Percentiles rank a stretch among this genome's conserved stretches.
Evolutionary conservation across 1,284 basidiomycete species (phyloP).

Genomic region (Trichosporon ovoides): DNA sequence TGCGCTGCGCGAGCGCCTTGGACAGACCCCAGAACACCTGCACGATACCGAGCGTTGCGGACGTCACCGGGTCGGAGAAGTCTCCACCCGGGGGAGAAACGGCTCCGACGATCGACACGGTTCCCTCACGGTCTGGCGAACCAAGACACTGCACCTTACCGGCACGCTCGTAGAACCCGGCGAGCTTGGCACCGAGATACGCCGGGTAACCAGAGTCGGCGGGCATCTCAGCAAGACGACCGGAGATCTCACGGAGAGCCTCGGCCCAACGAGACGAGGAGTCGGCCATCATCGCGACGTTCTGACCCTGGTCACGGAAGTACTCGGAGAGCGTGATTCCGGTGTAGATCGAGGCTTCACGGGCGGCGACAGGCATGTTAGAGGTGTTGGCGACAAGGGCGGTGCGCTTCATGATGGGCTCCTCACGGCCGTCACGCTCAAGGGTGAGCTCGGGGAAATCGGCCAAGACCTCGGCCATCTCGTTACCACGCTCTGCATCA

Average conservation of each 20-base stretch:
- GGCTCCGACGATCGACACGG: conserved; percentile 97
- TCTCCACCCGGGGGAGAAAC: conserved; percentile 98
- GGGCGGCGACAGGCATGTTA: conserved; percentile 99
- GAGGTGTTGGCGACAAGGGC: conserved; percentile 99
- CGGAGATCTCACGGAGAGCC: conserved; percentile 97
- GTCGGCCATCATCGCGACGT: conserved; percentile 99
- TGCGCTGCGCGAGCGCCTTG: conserved; percentile 76
- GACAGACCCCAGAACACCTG: conserved; percentile 72
- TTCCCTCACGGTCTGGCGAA: conserved; percentile 79
- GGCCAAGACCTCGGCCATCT: conserved; percentile 97
- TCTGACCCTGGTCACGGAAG: conserved; percentile 97
- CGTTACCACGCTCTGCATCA: conserved; percentile 30
- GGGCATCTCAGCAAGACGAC: conserved; percentile 99
- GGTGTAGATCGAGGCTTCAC: conserved; percentile 99
- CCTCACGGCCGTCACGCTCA: conserved; percentile 82
- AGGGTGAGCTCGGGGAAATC: conserved; percentile 94
- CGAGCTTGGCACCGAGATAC: conserved; percentile 92
- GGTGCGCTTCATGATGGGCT: conserved; percentile 99
- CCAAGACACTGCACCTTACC: conserved; percentile 93
- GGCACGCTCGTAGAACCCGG: conserved; percentile 98
- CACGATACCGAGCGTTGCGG: conserved; percentile 94
- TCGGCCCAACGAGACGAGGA: conserved; percentile 99
- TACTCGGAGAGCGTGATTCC: conserved; percentile 99
- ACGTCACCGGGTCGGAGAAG: conserved; percentile 98
- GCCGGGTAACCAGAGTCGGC: conserved; percentile 99